Base-by-base conservation (phyloP, 495 filamentous ascomycete genomes). In the Penicillium roqueforti region DNA sequence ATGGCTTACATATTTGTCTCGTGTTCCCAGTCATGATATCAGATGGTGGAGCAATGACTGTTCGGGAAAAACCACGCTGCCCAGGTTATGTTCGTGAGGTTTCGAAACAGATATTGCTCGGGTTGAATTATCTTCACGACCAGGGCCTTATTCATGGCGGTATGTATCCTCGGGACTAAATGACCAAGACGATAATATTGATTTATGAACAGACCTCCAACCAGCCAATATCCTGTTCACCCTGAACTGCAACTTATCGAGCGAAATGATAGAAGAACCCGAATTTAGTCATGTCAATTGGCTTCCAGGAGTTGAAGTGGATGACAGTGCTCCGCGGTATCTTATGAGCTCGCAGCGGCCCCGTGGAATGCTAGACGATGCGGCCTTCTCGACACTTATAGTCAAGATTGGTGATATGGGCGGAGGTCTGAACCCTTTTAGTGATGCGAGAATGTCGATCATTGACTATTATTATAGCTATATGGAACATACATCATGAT, bases 1-100 rank as follows among this genome's bases (percentile, higher is more conserved):
- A 81, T 59, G 77, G 78, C 8, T 62, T 47, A 1, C 75, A 80
- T 57, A 57, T 69, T 23, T 80, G 77, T 51, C 69, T 80, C 23
- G 73, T 80, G 7, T 68, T 77, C 51, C 63, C 63, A 4, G 55
- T 56, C 3, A 60, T 66, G 54, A 38, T 62, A 32, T 58, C 57
- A 41, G 59, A 66, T 50, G 57, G 59, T 28, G 13, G 58, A 20
- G 48, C 6, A 36, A 62, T 62, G 52, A 57, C 38, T 59, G 32
- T 19, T 20, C 34, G 23, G n/a, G 16, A 26, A 42, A 43, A 53
- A 13, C 47, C 48, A 18, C 48, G 43, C 31, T 20, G n/a, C 23
- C 14, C 26, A 43, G 32, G 9, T 23, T 57, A 47, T 47, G n/a
- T 53, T 25, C 55, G 42, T 6, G 41, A 38, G 23, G 28, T 52